Percentiles rank a stretch among this genome's conserved stretches.
Conservation (phyloP, 2,329 filamentous ascomycete species). For the Thielaviopsis euricoi region DNA sequence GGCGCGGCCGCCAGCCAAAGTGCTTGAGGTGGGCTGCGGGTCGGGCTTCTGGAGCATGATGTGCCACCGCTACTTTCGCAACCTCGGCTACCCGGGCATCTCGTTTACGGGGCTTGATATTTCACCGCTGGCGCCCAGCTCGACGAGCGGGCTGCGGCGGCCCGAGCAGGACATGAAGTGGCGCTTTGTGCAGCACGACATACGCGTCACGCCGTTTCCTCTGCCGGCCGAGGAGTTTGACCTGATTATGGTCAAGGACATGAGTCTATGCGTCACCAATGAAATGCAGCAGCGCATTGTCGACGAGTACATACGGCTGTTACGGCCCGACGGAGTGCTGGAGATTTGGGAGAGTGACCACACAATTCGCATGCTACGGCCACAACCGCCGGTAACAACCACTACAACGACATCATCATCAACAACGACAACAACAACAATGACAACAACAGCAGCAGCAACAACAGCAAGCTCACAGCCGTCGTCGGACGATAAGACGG, state of each 20-base stretch:
- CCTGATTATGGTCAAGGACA: constrained; percentile 75
- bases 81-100: constrained; percentile 50
- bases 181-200: constrained; percentile 77
- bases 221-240: constrained; percentile 71
- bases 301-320: constrained; percentile 61
- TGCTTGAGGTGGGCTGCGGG: constrained; percentile 79
- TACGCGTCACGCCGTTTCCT: constrained; percentile 59
- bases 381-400: constrained; percentile 50
- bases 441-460: no score
- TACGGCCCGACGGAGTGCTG: constrained; percentile 61
- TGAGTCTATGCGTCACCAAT: constrained; percentile 49
- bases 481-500: constrained; percentile 25
- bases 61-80: constrained; percentile 64
- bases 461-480: constrained; percentile 6
- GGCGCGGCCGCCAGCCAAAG: constrained; percentile 52
- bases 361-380: constrained; percentile 64
- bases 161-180: constrained; percentile 62
- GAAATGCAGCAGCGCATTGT: constrained; percentile 37
- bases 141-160: constrained; percentile 24
- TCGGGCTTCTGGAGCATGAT: constrained; percentile 80
- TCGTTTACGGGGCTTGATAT: constrained; percentile 74
- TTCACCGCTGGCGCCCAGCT: constrained; percentile 44
- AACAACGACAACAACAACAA: constrained; percentile 21
- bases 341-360: constrained; percentile 88
- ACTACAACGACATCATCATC: constrained; percentile 16